Evolutionary conservation across 2,329 filamentous ascomycete species (phyloP), one percentile per base, ranked within the genome.

Genomic region (Ophiocordyceps camponoti-leonardi): DNA sequence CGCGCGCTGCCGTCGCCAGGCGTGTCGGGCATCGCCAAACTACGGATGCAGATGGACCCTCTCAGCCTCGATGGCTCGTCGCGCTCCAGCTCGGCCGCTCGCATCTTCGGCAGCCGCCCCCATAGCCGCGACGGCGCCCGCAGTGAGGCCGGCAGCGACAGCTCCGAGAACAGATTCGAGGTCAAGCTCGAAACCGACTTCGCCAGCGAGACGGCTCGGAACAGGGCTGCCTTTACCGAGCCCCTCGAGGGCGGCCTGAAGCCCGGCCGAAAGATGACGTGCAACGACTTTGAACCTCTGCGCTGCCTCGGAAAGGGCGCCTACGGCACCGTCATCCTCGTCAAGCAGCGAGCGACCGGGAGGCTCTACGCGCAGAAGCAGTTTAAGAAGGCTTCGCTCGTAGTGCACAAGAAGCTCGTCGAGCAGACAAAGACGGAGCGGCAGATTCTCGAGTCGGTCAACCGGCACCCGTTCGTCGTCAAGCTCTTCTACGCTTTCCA

Each of bases 401-500:
- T 88, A 1, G 86, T 98, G 37, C 88, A 95, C 65, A 95, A 94
- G 72, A 87, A 88, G 61, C 75, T 96, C 30, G 79, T 98, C 44
- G 88, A 96, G 66, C 92, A 96, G 67, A 96, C 92, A 47, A 94
- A 93, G 71, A 96, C 90, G 2, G 92, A 98, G 67, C 83, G 92
- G 44, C 81, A 82, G 55, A 94, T 98, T 46, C 73, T 98, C 44
- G 92, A 98, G 67, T 93, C 85, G 48, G 86, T 98, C 62, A 96
- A 93, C 63, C 77, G 88, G 31, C 92, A 98, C 61, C 90, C 92
- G 0, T 98, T 98, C 60, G 88, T 98, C 43, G 92, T 98, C 52
- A 96, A 96, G 66, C 75, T 98, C 18, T 98, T 85, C 66, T 98
- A 98, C 57, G 92, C 92, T 20, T 98, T 98, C 64, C 92, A 98